Percentiles rank a stretch among this genome's conserved stretches.
Conservation (phyloP, 2,329 filamentous ascomycete genomes). For the Scortechinia acanthostroma region DNA sequence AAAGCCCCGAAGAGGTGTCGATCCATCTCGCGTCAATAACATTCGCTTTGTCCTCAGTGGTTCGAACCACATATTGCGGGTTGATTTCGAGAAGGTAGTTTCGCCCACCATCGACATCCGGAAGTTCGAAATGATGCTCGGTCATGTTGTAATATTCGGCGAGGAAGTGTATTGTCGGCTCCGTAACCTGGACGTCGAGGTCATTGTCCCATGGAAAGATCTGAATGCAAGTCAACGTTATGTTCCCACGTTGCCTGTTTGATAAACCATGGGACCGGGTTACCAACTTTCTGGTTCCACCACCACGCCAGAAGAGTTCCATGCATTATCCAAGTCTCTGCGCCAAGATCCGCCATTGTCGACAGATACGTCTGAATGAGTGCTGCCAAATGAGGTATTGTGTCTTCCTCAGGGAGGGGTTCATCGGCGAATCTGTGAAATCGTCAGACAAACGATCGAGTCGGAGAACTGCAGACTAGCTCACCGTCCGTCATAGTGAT, state of each 20-base stretch:
- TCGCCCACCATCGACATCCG: conserved; percentile 18
- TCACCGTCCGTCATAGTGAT: conserved; percentile 30
- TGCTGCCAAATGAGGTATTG: neutral
- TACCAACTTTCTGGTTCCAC: conserved; percentile 53
- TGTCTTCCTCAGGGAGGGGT: neutral
- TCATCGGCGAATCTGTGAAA: neutral
- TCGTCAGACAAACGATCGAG: neutral
- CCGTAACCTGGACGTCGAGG: conserved; percentile 72
- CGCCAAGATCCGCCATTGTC: neutral
- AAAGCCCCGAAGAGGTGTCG: conserved; percentile 68
- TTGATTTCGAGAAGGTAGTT: conserved; percentile 73
- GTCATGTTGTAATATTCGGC: conserved; percentile 57
- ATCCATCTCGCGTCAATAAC: conserved; percentile 83
- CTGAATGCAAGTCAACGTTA: conserved; percentile 23
- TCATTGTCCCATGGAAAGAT: conserved; percentile 82
- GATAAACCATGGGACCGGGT: neutral
- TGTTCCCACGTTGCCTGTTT: conserved; percentile 3
- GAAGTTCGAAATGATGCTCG: conserved; percentile 36
- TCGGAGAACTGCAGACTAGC: conserved; percentile 1
- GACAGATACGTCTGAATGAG: neutral
- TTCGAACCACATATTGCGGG: conserved; percentile 55
- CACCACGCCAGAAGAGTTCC: conserved; percentile 81
- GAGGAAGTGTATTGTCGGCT: conserved; percentile 43
- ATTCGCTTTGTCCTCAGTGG: conserved; percentile 63
- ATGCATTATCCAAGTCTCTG: conserved; percentile 79